Evolutionary conservation across 2,329 filamentous ascomycete species (phyloP), one percentile per base, ranked within the genome.

Genomic region (Paracamarosporium sp.): DNA sequence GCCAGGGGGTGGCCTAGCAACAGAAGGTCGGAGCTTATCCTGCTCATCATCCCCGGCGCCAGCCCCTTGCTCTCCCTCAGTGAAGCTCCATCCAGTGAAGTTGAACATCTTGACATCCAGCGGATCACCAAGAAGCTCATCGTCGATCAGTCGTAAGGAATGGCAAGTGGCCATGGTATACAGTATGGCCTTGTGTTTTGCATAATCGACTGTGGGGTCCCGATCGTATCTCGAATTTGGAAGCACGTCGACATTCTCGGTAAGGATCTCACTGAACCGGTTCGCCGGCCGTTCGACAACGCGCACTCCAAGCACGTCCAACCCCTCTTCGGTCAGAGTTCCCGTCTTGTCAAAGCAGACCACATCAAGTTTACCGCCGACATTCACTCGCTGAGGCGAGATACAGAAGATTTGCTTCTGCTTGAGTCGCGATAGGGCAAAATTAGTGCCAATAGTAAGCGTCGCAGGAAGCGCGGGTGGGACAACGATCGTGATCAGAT

Each of bases 331-430:
- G 0, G 95, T 99, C 53, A 99, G 81, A 0, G 95, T 99, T n/a
- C 95, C 95, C 0, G 95, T 99, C 79, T 99, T 99, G 79, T 99
- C 95, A 64, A 99, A 99, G 77, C 94, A 97, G 79, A 99, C 91
- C 11, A 98, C 87, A 72, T 99, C 95, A 4, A 99, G 81, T 76
- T 98, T 98, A 31, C 96, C 95, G 15, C 91, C 95, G 5, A 99
- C 93, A 69, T 98, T 99, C 55, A 99, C 94, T 68, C 95, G 87
- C 71, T 99, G 95, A 0, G 96, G 95, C 65, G 94, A 98, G 70
- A 98, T 99, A 72, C 95, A 99, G 72, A 97, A 99, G 35, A 99
- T 97, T 41, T 93, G 86, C 74, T 96, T 93, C 62, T 89, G 87
- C 78, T 93, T 97, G 28, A 99, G 82, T 25, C 95, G 87, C 11